A percentile compares a stretch with the other conserved stretches of the same genome.
phyloP scores from a whole-genome alignment of 352 stramenopile genomes.

The Pythium folliculosum region DNA sequence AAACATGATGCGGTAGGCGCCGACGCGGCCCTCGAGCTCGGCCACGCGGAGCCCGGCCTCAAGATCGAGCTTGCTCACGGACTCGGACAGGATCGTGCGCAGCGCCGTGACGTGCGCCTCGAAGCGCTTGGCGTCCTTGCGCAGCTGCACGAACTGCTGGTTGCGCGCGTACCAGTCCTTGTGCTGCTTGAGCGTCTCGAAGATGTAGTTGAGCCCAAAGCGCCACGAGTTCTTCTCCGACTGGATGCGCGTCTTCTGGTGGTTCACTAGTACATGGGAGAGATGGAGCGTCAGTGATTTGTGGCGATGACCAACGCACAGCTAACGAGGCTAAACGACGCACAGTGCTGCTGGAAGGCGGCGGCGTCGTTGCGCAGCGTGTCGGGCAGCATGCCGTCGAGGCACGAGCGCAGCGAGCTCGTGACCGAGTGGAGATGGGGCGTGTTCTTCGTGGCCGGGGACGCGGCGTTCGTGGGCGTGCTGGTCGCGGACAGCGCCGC shows the following conservation, averaged over 20 bases:
- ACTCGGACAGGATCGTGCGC: constrained; percentile 72
- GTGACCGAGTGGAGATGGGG: constrained; percentile 82
- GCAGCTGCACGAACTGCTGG: constrained; percentile 87
- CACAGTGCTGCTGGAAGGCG: constrained; percentile 77
- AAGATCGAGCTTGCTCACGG: constrained; percentile 81
- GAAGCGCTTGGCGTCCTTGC: constrained; percentile 81
- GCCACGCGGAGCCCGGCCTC: constrained; percentile 81
- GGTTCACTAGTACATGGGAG: constrained; percentile 46
- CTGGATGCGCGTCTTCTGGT: constrained; percentile 74
- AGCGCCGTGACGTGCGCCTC: constrained; percentile 75
- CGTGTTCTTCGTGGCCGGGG: constrained; percentile 55
- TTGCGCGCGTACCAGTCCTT: constrained; percentile 89
- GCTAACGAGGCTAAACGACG: constrained; percentile 10
- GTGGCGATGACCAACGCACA: too few species aligned
- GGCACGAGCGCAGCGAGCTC: constrained; percentile 76
- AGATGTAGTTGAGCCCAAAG: constrained; percentile 88
- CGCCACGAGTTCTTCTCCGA: constrained; percentile 88
- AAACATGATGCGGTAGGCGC: constrained; percentile 89
- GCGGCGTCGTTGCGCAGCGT: constrained; percentile 76
- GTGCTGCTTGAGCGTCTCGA: constrained; percentile 88
- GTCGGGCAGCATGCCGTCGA: constrained; percentile 87
- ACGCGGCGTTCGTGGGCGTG: constrained; percentile 5
- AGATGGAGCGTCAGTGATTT: background rate
- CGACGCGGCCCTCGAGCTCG: constrained; percentile 82
- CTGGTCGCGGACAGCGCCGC: constrained; percentile 15